Evolutionary conservation across 108 stramenopile genomes (phyloP).

Genomic region (Parietichytrium sp.): DNA sequence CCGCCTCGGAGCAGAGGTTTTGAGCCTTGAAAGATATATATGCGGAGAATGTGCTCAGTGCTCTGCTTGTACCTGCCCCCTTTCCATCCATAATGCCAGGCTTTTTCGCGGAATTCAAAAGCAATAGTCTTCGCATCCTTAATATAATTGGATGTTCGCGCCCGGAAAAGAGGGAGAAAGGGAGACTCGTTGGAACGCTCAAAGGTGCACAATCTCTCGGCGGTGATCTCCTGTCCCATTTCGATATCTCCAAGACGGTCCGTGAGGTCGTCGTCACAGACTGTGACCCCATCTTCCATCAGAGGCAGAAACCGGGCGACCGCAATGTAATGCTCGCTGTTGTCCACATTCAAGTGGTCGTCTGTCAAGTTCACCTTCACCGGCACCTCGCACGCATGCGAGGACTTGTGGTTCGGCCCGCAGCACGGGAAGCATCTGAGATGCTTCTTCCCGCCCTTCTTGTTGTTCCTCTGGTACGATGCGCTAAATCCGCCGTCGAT

Average conservation of each 20-base stretch:
- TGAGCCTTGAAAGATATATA: background rate
- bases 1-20: background rate
- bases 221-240: background rate
- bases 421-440: slow-evolving; percentile 21
- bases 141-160: too few species aligned
- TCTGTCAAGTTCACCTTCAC: background rate
- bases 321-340: background rate
- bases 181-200: background rate
- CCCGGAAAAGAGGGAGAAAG: slow-evolving; percentile 4
- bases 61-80: slow-evolving; percentile 26
- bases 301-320: slow-evolving; percentile 22
- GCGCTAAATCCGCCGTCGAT: background rate
- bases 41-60: slow-evolving; percentile 24
- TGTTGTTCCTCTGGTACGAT: slow-evolving; percentile 24
- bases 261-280: slow-evolving; percentile 23
- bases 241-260: slow-evolving; percentile 13
- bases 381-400: background rate
- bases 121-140: background rate
- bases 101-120: slow-evolving; percentile 1
- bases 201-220: background rate
- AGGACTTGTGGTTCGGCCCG: background rate
- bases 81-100: slow-evolving; percentile 38
- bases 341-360: background rate
- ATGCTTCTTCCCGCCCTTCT: slow-evolving; percentile 28
- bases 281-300: background rate